Base-by-base conservation (phyloP, 176 grass and related monocot genomes). In the Otatea glauca region DNA sequence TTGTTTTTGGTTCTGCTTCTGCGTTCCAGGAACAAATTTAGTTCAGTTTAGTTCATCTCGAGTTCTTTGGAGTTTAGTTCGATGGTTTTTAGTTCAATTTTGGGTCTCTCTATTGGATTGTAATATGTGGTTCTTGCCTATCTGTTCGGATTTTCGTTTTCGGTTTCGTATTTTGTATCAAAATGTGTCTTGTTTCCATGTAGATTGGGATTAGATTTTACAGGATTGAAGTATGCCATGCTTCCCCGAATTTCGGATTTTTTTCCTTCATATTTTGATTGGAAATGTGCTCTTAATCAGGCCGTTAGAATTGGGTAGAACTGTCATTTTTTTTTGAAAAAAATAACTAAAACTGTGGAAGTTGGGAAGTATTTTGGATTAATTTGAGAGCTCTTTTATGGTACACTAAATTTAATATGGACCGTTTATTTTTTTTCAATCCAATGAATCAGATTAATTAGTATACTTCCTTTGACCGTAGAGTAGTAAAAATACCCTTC, bases 11-110 rank as follows among this genome's bases (percentile, higher is more conserved):
- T 75, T 76, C 16, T 6, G 48, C 49, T 77, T 2, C 37, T 27
- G 5, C 21, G 32, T 60, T 60, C n/a, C 7, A 45, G 69, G 13
- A 29, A 27, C 27, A 55, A 49, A 74, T 51, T 90, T 68, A 29
- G 66, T 77, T 82, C 37, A 48, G 68, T 65, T 85, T 51, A 50
- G 9, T 75, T 67, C 17, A 63, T 32, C 8, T 42, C 16, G 25
- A 51, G 5, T 35, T 82, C 39, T 67, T 38, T 69, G 66, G 5
- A 29, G 7, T 81, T 38, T 23, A n/a, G 39, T 87, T 74, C 7
- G 75, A 29, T 48, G 23, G 48, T 32, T 20, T 58, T 74, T 47
- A 48, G 2, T 63, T 42, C 15, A 53, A 5, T 51, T 88, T 63
- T 81, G 0, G 13, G 69, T 85, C 43, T 74, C 39, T 47, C 70